phyloP scores from a whole-genome alignment of 2,329 filamentous ascomycete genomes.

The Scedosporium dehoogii region DNA sequence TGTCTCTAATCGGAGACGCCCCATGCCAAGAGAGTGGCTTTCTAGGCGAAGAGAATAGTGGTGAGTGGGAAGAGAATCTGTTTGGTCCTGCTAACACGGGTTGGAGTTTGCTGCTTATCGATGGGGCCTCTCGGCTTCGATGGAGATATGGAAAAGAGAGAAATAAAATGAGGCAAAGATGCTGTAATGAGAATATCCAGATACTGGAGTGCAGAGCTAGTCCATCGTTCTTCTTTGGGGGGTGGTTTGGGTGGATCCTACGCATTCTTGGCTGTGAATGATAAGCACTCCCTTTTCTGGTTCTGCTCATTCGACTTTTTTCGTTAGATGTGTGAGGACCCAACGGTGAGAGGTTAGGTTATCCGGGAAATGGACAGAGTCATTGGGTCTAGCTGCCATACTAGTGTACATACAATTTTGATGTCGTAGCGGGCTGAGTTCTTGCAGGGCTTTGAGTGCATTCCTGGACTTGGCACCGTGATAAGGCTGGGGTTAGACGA shows the following conservation, averaged over 20 bases:
- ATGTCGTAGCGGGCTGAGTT: background rate
- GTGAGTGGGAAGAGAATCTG: background rate
- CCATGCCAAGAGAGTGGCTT: background rate
- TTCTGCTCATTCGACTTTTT: background rate
- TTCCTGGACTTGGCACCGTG: background rate
- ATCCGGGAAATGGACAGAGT: background rate
- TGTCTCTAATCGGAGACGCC: background rate
- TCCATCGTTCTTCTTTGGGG: background rate
- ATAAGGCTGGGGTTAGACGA: background rate
- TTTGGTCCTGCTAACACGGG: background rate
- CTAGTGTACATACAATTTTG: background rate
- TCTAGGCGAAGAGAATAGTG: background rate
- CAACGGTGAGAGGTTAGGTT: background rate
- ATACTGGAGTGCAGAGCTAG: too few species aligned
- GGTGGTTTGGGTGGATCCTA: background rate
- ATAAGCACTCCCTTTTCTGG: background rate
- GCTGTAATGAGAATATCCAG: background rate
- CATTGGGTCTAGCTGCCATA: background rate
- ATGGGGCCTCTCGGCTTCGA: background rate
- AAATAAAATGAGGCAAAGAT: background rate
- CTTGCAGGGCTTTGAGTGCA: background rate
- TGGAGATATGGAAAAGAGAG: background rate
- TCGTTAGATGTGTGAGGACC: background rate
- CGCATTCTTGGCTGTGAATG: background rate
- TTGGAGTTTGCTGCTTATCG: background rate